Percentiles rank a stretch among this genome's conserved stretches.
Evolutionary conservation across 805 yeast genomes (phyloP).

Genomic region (Candida glaebosa): DNA sequence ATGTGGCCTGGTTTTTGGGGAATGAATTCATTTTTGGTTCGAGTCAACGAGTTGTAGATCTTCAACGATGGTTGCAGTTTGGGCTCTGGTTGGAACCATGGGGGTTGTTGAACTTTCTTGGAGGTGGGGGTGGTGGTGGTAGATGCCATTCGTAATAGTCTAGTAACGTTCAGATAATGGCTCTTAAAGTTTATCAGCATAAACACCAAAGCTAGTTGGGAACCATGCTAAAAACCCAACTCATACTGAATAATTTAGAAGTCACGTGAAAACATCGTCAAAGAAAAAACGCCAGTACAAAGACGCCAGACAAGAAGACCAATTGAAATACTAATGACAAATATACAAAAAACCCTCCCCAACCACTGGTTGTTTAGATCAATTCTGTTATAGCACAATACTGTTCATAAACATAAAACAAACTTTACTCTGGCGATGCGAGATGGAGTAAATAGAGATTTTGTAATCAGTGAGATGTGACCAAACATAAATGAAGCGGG

Average conservation of each 20-base stretch:
- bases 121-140: constrained; percentile 14
- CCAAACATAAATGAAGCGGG: no score
- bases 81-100: constrained; percentile 26
- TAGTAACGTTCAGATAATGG: constrained; percentile 3
- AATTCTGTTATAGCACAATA: no score
- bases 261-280: constrained; percentile 1
- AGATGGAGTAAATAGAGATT: no score
- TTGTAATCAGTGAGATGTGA: no score
- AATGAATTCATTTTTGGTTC: constrained; percentile 73
- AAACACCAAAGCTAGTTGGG: not conserved
- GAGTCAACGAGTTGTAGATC: constrained; percentile 79
- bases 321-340: no score
- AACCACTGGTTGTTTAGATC: no score
- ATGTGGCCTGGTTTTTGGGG: constrained; percentile 64
- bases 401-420: no score
- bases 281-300: no score
- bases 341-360: no score
- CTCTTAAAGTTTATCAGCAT: constrained; percentile 1
- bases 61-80: constrained; percentile 40
- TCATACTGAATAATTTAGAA: not conserved
- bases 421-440: no score
- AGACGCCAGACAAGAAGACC: no score
- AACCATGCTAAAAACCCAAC: no score
- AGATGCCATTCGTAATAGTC: constrained; percentile 10
- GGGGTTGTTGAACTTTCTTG: constrained; percentile 36